Base-by-base conservation (phyloP, 2,329 filamentous ascomycete genomes). In the Fusarium brevicatenulatum region DNA sequence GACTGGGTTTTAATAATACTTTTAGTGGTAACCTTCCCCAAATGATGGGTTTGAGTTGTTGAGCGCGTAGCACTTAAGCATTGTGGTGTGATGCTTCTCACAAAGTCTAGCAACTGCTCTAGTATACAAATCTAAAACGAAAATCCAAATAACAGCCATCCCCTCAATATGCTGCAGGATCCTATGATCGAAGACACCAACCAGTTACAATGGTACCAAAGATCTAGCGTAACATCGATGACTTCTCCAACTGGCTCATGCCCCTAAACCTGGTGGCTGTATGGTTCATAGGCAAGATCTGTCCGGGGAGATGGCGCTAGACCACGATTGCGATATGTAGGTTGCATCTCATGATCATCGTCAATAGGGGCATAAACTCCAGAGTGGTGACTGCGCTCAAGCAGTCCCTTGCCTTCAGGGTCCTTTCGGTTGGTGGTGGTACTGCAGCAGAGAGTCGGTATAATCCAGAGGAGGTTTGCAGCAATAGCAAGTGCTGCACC, bases 381-480 rank as follows among this genome's bases (percentile, higher is more conserved):
- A 28, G 50, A 40, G 23, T 40, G 23, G 3, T 9, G 10, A 18
- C 8, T 21, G 7, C 23, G 34, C 23, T 28, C 34, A 11, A 54
- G 50, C 6, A 54, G 21, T 7, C 34, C 19, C 10, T 54, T 54
- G 23, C 50, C 34, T 54, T 54, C 34, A 5, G 50, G 50, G 1
- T 40, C 23, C 13, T 54, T 30, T 30, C 34, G 34, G 7, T 28
- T 18, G 9, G 32, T 16, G 2, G 12, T 13, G 5, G 19, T 30
- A 15, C 34, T 54, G 34, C 50, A 54, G 34, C 50, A 54, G 16
- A 54, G 50, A 9, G 50, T 54, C 8, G 50, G 50, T 54, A 54
- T 30, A 7, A 30, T 40, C 50, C 50, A 54, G 10, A 54, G 34
- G 19, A 54, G 19, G 10, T 30, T 54, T 36, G 50, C 50, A 3